These are phyloP conservation scores for Staphylotrichum tortipilum DNA, from an alignment of 495 filamentous ascomycete species.

Conservation along the genomic window DNA sequence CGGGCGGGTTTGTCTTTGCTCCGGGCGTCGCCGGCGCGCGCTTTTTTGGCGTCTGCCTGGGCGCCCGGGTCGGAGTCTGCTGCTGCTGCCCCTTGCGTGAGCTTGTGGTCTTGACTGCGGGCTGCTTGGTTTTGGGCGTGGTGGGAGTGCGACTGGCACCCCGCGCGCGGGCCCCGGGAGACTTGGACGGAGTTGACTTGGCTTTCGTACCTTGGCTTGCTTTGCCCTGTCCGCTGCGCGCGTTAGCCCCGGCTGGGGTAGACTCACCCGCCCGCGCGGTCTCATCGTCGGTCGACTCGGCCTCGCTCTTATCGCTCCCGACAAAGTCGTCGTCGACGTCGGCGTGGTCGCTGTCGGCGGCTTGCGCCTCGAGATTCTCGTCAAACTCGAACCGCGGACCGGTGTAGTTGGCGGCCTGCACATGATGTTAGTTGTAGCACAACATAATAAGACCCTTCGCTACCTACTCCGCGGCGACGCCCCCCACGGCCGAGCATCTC, in stretches of 20 bases:
- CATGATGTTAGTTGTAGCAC: too few relatives aligned
- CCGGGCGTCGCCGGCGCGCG: neutral
- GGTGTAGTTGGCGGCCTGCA: constrained; percentile 20
- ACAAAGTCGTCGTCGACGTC: constrained; percentile 26
- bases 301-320: constrained; percentile 24
- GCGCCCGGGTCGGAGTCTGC: constrained; percentile 14
- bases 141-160: constrained; percentile 3
- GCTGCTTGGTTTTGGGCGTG: neutral
- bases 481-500: constrained; percentile 79
- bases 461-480: constrained; percentile 48
- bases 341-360: constrained; percentile 22
- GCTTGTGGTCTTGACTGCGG: constrained; percentile 2
- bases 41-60: constrained; percentile 3
- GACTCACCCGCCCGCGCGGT: constrained; percentile 11
- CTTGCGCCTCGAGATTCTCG: constrained; percentile 16
- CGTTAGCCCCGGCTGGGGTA: constrained; percentile 4
- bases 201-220: constrained; percentile 8
- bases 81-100: constrained; percentile 2
- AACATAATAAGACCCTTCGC: too few relatives aligned
- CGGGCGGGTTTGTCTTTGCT: too few relatives aligned
- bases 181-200: constrained; percentile 5
- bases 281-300: constrained; percentile 18
- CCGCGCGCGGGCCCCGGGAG: neutral
- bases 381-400: constrained; percentile 23
- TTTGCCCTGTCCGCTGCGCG: constrained; percentile 6